Evolutionary conservation across 306 rosid species (phyloP), one percentile per base, ranked within the genome.

Genomic region (Prosopis cineraria): DNA sequence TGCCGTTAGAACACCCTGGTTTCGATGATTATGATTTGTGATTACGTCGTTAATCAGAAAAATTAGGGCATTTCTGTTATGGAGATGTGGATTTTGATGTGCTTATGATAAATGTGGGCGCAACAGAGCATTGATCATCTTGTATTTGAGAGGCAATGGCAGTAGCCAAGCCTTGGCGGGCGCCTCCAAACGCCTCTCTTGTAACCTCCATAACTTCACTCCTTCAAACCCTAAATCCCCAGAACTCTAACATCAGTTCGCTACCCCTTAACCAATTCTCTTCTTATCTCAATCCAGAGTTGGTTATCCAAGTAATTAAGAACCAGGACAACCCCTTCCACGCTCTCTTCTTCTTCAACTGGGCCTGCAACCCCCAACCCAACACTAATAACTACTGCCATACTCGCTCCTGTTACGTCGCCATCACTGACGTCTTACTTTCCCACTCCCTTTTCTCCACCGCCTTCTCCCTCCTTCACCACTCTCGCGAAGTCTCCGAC

Each of bases 371-470:
- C 14, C 78, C 74, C 5, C 4, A 68, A 10, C 77, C 83, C 39
- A 73, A 78, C 50, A 78, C 83, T 39, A 70, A 68, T 9, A 59
- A 75, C 27, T 79, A 70, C 29, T 79, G 39, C 36, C 84, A 79
- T 68, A 24, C 74, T 1, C 74, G 6, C 22, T 52, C 12, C 6
- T 82, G 80, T 72, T 83, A 83, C 65, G 47, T 66, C 13, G 86
- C 78, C 80, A 68, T 83, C 60, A 74, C 86, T 33, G 70, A 74
- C 10, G 39, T 74, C 59, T 27, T 82, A 11, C 81, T 87, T 36
- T 83, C 83, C 31, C 89, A 85, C 80, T 85, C 89, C 65, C 89
- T 87, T 52, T 83, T 86, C 87, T 75, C 86, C 86, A 55, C 87
- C 31, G 83, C 89, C 16, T 39, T 56, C 24, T 70, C 89, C 17